phyloP scores from a whole-genome alignment of 805 yeast genomes.

The Sugiyamaella marilandica region DNA sequence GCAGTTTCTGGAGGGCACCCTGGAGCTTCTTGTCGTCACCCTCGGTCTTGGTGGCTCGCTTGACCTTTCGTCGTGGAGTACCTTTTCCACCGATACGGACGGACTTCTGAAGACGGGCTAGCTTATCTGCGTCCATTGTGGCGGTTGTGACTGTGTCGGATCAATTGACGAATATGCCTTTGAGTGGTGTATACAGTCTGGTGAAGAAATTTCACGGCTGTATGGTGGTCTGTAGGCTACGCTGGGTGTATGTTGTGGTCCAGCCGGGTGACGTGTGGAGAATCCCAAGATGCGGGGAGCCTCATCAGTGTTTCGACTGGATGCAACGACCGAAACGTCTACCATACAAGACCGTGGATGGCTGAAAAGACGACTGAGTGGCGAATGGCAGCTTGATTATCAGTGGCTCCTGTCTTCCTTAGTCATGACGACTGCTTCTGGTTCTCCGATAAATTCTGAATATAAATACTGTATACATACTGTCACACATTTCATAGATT shows the following conservation, averaged over 20 bases:
- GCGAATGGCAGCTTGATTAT: too few relatives aligned
- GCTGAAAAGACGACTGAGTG: too few relatives aligned
- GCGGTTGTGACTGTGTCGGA: neutral
- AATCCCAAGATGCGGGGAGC: neutral
- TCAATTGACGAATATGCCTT: conserved; percentile 1
- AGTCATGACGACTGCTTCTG: too few relatives aligned
- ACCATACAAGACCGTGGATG: too few relatives aligned
- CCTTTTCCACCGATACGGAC: conserved; percentile 74
- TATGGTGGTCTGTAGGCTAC: conserved; percentile 1
- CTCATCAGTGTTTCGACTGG: too few relatives aligned
- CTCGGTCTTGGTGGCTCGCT: conserved; percentile 60
- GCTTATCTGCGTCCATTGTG: conserved; percentile 75
- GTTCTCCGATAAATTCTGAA: too few relatives aligned
- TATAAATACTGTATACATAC: too few relatives aligned
- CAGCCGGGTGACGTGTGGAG: conserved; percentile 1
- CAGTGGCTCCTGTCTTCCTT: too few relatives aligned
- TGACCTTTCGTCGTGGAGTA: conserved; percentile 84
- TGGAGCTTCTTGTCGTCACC: conserved; percentile 83
- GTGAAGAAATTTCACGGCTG: conserved; percentile 6
- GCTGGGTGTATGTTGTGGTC: conserved; percentile 1
- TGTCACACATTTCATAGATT: too few relatives aligned
- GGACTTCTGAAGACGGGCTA: conserved; percentile 77
- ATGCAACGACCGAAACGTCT: too few relatives aligned
- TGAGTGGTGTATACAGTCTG: neutral
- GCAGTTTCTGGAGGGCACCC: conserved; percentile 80